A percentile compares a stretch with the other conserved stretches of the same genome.
Conservation (phyloP, 2,329 filamentous ascomycete species). For the Stachybotrys chartarum region DNA sequence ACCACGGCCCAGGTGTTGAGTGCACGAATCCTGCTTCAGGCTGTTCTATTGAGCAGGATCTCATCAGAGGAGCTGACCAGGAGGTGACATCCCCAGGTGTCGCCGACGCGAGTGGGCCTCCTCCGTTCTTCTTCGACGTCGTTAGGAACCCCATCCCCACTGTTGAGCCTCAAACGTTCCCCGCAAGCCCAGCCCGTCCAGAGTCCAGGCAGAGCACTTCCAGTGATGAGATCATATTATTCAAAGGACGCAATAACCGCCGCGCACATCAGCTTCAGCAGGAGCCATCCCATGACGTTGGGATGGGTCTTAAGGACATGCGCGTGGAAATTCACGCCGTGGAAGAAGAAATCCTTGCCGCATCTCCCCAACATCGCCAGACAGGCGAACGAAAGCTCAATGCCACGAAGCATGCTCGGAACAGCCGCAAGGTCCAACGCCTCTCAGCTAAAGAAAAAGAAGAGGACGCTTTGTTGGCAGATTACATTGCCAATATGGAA, state of each 20-base stretch:
- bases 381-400: conserved; percentile 1
- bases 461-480: conserved; percentile 53
- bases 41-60: no score
- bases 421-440: conserved; percentile 3
- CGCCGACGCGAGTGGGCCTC: background rate
- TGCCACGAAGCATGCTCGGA: conserved; percentile 11
- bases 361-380: background rate
- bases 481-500: conserved; percentile 64
- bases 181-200: conserved; percentile 7
- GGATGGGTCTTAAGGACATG: conserved; percentile 19
- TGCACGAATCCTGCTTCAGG: no score
- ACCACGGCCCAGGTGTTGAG: no score
- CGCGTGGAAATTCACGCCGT: conserved; percentile 23
- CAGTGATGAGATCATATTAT: conserved; percentile 62
- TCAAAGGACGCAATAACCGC: conserved; percentile 44
- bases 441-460: conserved; percentile 15
- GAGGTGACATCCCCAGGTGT: no score
- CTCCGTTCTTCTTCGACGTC: conserved; percentile 30
- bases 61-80: no score
- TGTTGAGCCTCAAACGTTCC: background rate
- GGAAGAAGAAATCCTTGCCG: conserved; percentile 9
- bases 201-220: conserved; percentile 31
- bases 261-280: conserved; percentile 1
- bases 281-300: conserved; percentile 9
- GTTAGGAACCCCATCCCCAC: background rate